phyloP scores from a whole-genome alignment of 257 asterid species.

The Gentiana macrophylla region DNA sequence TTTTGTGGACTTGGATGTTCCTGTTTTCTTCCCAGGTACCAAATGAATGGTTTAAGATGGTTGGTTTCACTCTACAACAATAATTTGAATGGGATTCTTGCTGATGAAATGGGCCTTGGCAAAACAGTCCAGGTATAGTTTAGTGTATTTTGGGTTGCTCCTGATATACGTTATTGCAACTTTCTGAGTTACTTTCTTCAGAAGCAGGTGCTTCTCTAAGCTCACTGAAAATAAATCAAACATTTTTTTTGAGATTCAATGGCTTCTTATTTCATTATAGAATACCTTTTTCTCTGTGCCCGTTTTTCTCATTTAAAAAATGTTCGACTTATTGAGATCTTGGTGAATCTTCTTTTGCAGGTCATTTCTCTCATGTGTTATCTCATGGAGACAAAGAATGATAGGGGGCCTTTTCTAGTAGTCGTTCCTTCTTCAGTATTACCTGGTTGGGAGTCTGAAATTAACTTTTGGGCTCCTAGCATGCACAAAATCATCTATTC shows the following conservation, averaged over 20 bases:
- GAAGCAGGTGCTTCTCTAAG: neutral
- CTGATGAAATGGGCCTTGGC: conserved; percentile 99
- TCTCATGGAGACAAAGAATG: conserved; percentile 88
- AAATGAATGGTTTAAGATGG: conserved; percentile 99
- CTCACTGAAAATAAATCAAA: neutral
- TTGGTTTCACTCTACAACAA: conserved; percentile 93
- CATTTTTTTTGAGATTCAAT: neutral
- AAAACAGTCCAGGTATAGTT: conserved; percentile 91
- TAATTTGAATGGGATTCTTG: conserved; percentile 96
- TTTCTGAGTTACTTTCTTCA: neutral
- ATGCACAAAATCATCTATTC: conserved; percentile 83
- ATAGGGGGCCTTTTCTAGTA: conserved; percentile 96
- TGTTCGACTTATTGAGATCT: conserved; percentile 12
- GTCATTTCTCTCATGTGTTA: conserved; percentile 92
- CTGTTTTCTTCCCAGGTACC: conserved; percentile 53
- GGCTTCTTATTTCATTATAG: neutral
- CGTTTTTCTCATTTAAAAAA: neutral
- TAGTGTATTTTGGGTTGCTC: neutral
- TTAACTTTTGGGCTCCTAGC: conserved; percentile 87
- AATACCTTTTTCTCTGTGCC: neutral
- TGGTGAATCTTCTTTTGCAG: conserved; percentile 26
- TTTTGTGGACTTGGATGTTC: conserved; percentile 10
- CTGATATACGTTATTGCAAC: neutral
- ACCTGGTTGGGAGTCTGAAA: conserved; percentile 97
- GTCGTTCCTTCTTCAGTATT: conserved; percentile 98